Evolutionary conservation across 495 filamentous ascomycete species (phyloP), one percentile per base, ranked within the genome.

Genomic region (Gamarada debralockiae): DNA sequence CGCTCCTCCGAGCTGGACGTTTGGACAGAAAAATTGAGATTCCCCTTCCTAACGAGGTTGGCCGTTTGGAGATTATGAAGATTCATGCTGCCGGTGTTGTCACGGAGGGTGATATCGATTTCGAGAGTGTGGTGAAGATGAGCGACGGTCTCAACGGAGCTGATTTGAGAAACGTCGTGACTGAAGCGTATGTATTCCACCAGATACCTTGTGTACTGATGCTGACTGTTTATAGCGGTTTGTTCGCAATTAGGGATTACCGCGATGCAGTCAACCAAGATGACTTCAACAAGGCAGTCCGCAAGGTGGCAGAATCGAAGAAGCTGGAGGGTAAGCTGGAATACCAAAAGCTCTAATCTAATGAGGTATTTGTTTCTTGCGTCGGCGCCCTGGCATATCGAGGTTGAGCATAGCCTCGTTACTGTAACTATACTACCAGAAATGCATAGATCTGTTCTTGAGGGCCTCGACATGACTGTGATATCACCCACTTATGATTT

Each of bases 51-150:
- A 99, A 99, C 63, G 95, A 99, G 73, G 93, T 97, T 29, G 95
- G 95, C 43, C 82, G 95, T 45, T 73, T 99, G 58, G 95, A 99
- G 73, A 97, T 99, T 72, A 75, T 99, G 68, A 99, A 99, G 82
- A 99, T 99, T 56, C 95, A 99, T 66, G 82, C 95, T 12, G 83
- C 82, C 38, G 82, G 85, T 46, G 95, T 97, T 14, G 78, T 86
- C 37, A 80, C 87, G 43, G 93, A 97, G 45, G 93, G 93, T 7
- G 95, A 99, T 57, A 92, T 99, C 66, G 95, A 99, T 71, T 97
- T 95, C 66, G 95, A 99, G 79, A 96, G 90, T 63, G 89, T 99
- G 25, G 95, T 99, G 65, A 99, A 99, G 80, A 99, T 99, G 95
- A 95, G 89, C 61, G 95, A 99, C 63, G 90, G 91, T 34, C 78